Evolutionary conservation across 2,329 filamentous ascomycete species (phyloP), one percentile per base, ranked within the genome.

Genomic region (Neonectria ditissima): DNA sequence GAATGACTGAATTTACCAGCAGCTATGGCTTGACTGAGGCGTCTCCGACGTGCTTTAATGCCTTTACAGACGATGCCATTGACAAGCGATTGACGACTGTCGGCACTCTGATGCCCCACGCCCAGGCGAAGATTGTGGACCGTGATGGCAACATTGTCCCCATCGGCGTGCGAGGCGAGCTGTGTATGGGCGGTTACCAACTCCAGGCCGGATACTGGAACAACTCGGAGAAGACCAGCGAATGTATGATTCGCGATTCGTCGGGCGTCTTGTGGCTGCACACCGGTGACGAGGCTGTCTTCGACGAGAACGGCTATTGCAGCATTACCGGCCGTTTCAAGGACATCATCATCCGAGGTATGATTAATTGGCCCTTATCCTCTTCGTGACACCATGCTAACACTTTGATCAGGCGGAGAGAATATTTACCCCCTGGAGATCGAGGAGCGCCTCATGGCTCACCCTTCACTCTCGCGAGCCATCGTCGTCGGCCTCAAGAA

Each of bases 1-100:
- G 91, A 58, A 94, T 95, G 89, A 86, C 83, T 9, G 89, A 93
- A 75, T 93, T 93, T 73, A 88, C 88, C 1, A 89, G 86, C 68
- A 90, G 87, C 73, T 91, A 91, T 67, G 87, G 91, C 1, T 82
- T 95, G 47, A 95, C 92, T 0, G 92, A 95, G 80, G 90, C 92
- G 1, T 91, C 88, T 2, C 92, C 92, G 0, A 93, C 91, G 0
- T 92, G 91, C 78, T 94, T 94, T 82, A 94, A 93, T 70, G 90
- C 92, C 11, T 90, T 91, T 72, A 92, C 90, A 0, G 87, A 91
- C 62, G 92, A 94, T 76, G 85, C 87, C 1, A 86, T 93, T 53
- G 82, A 89, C 66, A 84, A 83, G 41, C 84, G 91, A 39, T 81
- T 94, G 26, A 88, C 86, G 2, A 94, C 91, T 0, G 92, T 94